Evolutionary conservation across 352 stramenopile genomes (phyloP).

Genomic region (Phytophthora melonis): DNA sequence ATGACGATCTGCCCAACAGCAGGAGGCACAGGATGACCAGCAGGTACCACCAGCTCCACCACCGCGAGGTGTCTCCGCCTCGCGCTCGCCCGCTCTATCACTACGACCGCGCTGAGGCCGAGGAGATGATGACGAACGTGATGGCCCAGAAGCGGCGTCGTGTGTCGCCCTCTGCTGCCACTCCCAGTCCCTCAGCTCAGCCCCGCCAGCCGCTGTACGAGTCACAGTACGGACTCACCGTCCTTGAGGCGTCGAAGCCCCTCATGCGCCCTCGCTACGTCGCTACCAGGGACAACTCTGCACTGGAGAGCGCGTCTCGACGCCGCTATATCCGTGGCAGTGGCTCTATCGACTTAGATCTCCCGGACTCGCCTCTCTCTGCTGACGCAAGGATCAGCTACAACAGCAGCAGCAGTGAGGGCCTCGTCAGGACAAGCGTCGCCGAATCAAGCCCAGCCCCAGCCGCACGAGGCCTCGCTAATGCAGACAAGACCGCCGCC

Average conservation of each 20-base stretch:
- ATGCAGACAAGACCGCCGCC: constrained; percentile 5
- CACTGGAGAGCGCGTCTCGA: constrained; percentile 4
- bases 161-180: constrained; percentile 2
- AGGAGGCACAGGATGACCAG: constrained; percentile 10
- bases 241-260: constrained; percentile 29
- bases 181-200: background rate
- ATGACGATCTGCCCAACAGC: background rate
- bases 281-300: background rate
- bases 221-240: constrained; percentile 16
- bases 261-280: constrained; percentile 6
- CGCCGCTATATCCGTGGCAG: constrained; percentile 11
- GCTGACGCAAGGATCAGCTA: constrained; percentile 3
- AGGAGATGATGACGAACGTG: background rate
- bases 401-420: constrained; percentile 5
- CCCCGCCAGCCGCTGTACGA: constrained; percentile 27
- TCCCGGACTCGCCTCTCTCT: background rate
- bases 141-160: constrained; percentile 26
- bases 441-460: background rate
- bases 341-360: constrained; percentile 1
- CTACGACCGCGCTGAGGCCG: constrained; percentile 4
- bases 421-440: background rate
- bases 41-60: constrained; percentile 10
- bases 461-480: background rate
- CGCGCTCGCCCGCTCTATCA: constrained; percentile 1
- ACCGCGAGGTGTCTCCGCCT: background rate